Evolutionary conservation across 805 yeast genomes (phyloP), one percentile per base, ranked within the genome.

Genomic region (Pichia pseudocactophila): DNA sequence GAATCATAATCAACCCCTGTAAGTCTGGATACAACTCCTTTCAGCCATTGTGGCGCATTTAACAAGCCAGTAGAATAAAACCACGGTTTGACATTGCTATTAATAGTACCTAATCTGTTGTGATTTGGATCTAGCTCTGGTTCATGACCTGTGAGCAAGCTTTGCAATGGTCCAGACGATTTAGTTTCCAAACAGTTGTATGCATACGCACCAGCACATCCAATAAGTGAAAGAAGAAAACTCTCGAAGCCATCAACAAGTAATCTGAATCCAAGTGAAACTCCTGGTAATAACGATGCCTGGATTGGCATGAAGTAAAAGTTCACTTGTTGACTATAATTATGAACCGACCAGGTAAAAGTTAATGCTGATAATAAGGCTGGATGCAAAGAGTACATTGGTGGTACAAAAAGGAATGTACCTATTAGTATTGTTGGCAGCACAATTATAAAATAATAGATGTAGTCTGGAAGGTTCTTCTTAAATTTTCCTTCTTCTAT

Each of bases 121-220:
- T 47, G 56, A 36, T 43, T 51, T 40, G 43, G 53, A 12, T 44
- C 38, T 11, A 42, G 41, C 22, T 46, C 43, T 11, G 51, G 49
- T 16, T 62, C 51, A 36, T 63, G 50, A 36, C 69, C 69, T 4
- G 53, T 42, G 12, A 59, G 31, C 13, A 59, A 32, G 1, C 58
- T 46, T 52, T 60, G 55, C 26, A 71, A 48, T 5, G 76, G 76
- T 0, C 77, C 77, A 36, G 60, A 55, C 2, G 84, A 73, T 33
- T 67, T 61, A 0, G 84, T 77, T 51, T 78, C 83, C 35, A 78
- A 55, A 54, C 86, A 80, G 47, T 71, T 74, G 60, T 77, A 79
- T 4, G 76, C 45, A 53, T 80, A 80, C 0, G 77, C 83, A 3
- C 76, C 74, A 16, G 62, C 50, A 45, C 74, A 66, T 2, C 86